Percentiles rank a stretch among this genome's conserved stretches.
These are phyloP conservation scores for Magnusiomyces tetraspermus DNA, from an alignment of 1,139 yeast species.

Conservation along the genomic window DNA sequence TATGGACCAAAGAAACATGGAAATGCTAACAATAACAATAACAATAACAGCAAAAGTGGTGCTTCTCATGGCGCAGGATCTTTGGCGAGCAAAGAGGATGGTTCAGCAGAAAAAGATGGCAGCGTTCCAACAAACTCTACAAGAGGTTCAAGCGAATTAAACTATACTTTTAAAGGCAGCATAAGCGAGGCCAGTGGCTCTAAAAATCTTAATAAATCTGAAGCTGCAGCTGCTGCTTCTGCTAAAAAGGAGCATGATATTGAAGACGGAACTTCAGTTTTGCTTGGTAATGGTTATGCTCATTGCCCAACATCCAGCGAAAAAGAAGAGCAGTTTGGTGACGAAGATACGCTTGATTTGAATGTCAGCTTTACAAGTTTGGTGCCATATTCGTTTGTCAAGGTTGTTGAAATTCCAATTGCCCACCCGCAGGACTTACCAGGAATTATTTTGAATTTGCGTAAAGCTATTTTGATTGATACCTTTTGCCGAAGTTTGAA, in stretches of 20 bases:
- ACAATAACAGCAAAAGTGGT: background rate
- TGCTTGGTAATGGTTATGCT: constrained; percentile 1
- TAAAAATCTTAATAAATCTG: background rate
- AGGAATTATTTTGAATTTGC: constrained; percentile 17
- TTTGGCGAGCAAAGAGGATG: constrained; percentile 4
- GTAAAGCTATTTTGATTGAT: constrained; percentile 13
- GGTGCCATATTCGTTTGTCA: constrained; percentile 26
- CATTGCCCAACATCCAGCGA: background rate
- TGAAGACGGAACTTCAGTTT: constrained; percentile 1
- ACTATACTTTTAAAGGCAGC: background rate
- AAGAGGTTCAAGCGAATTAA: background rate
- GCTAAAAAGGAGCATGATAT: background rate
- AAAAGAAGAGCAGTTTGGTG: background rate
- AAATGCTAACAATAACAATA: background rate
- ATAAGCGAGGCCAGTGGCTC: background rate
- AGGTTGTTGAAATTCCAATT: constrained; percentile 27
- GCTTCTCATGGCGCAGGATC: background rate
- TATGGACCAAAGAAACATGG: constrained; percentile 3
- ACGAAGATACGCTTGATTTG: constrained; percentile 1
- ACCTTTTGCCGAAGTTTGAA: constrained; percentile 10
- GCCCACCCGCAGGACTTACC: constrained; percentile 27
- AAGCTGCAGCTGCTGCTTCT: background rate
- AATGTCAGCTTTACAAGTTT: constrained; percentile 21
- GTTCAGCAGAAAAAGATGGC: background rate
- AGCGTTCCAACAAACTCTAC: background rate